Evolutionary conservation across 208 protist genomes (phyloP), one percentile per base, ranked within the genome.

Genomic region (Tetramitus jugosus): DNA sequence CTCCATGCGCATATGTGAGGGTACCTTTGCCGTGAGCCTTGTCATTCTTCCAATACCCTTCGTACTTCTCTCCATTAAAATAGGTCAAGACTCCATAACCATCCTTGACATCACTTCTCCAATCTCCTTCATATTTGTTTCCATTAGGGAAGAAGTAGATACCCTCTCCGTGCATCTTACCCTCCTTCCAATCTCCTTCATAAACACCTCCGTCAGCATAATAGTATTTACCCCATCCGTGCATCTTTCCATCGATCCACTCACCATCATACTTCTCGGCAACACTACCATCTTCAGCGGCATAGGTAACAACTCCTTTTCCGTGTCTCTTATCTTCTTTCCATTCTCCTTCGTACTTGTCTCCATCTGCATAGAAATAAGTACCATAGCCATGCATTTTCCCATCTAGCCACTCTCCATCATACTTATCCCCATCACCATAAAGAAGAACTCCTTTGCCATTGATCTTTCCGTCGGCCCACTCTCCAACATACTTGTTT

Each of bases 21-120:
- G 91, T 92, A 67, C 94, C 94, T 78, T 92, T 90, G 56, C 93
- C 93, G 76, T 96, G 91, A 37, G 95, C 90, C 84, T 93, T 94
- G 81, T 96, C 92, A 78, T 96, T 91, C 35, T 95, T 87, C 93
- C 93, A 97, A 76, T 96, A 91, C 7, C 69, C 65, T 69, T 94
- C 91, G 80, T 93, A 96, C 17, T 92, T 81, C 60, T 92, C 93
- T 64, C 92, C 92, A 77, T 96, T 94, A 60, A 91, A 88, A 81
- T 95, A 96, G 81, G 88, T 94, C 80, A 95, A 94, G 79, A 45
- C 31, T 35, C 81, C 81, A 53, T 83, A 46, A n/a, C 81, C 81
- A 64, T 61, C 3, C 20, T 31, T 46, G 31, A 61, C 14, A 33
- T 74, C 77, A 37, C 84, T 52, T 23, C 74, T 14, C 4, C 8